These are phyloP conservation scores for Termitomyces sp. DNA, from an alignment of 768 basidiomycete species.

Conservation along the genomic window DNA sequence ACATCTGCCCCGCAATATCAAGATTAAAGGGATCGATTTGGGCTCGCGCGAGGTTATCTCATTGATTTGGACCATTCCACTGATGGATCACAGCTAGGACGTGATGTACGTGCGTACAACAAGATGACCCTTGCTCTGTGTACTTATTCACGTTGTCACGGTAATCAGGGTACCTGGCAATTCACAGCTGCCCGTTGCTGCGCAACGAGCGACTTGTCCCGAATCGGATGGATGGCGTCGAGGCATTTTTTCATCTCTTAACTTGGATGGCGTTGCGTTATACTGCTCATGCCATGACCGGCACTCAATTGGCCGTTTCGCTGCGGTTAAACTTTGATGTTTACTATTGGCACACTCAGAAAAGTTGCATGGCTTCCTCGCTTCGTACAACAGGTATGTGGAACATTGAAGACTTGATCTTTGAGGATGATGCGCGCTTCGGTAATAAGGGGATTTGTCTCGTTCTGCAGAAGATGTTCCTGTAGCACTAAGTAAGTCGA, in stretches of 20 bases:
- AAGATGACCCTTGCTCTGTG: not conserved
- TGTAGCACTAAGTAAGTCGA: too few species aligned
- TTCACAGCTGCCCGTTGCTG: not conserved
- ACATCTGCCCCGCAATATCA: not conserved
- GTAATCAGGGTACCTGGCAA: not conserved
- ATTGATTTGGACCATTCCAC: not conserved
- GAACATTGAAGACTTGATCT: not conserved
- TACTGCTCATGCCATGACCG: not conserved
- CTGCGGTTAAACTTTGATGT: not conserved
- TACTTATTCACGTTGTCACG: not conserved
- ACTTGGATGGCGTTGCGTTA: not conserved
- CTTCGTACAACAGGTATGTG: not conserved
- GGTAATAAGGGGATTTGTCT: not conserved
- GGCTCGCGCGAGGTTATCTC: not conserved
- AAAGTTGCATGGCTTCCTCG: not conserved
- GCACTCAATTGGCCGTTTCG: not conserved
- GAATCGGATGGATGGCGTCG: not conserved
- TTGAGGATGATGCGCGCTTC: not conserved
- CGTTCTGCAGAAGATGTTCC: not conserved
- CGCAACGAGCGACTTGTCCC: not conserved
- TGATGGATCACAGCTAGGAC: too few species aligned
- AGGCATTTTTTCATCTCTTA: not conserved
- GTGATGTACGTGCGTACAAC: not conserved
- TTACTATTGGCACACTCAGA: not conserved
- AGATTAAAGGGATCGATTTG: not conserved